Evolutionary conservation across 148 eudicot species (phyloP).

Genomic region (Nyssa sinensis): DNA sequence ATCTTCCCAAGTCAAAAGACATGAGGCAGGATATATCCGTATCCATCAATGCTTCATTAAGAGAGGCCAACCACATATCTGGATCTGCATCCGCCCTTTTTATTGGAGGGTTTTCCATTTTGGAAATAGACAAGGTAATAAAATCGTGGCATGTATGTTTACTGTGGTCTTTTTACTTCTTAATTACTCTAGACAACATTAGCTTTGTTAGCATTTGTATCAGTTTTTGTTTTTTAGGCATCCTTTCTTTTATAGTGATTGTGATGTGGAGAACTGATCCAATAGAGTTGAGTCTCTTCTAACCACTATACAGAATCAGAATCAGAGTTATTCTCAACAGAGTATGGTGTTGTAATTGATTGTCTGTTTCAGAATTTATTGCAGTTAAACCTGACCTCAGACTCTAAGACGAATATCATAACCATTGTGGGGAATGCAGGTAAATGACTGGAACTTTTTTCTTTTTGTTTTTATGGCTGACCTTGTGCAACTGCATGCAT

Average conservation of each 20-base stretch:
- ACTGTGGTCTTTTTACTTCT: background rate
- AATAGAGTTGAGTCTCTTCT: background rate
- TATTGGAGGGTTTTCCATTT: constrained; percentile 67
- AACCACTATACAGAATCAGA: background rate
- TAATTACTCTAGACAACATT: background rate
- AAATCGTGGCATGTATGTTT: background rate
- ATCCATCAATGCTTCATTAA: constrained; percentile 48
- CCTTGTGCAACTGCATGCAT: background rate
- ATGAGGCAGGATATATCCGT: constrained; percentile 40
- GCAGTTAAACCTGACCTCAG: constrained; percentile 55
- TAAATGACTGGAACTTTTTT: constrained; percentile 17
- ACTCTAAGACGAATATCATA: constrained; percentile 41
- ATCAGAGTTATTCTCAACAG: constrained; percentile 3
- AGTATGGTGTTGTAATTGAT: constrained; percentile 6
- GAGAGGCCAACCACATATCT: constrained; percentile 47
- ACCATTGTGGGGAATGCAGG: constrained; percentile 82
- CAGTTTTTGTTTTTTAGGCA: background rate
- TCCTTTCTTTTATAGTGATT: background rate
- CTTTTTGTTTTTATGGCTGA: background rate
- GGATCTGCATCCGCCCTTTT: constrained; percentile 76
- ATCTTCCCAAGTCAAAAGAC: constrained; percentile 37
- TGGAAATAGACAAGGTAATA: constrained; percentile 56
- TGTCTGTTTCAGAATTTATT: constrained; percentile 37
- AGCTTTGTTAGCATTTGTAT: background rate
- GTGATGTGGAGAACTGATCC: background rate